Base-by-base conservation (phyloP, 441 rosid genomes). In the Gossypium schwendimanii region DNA sequence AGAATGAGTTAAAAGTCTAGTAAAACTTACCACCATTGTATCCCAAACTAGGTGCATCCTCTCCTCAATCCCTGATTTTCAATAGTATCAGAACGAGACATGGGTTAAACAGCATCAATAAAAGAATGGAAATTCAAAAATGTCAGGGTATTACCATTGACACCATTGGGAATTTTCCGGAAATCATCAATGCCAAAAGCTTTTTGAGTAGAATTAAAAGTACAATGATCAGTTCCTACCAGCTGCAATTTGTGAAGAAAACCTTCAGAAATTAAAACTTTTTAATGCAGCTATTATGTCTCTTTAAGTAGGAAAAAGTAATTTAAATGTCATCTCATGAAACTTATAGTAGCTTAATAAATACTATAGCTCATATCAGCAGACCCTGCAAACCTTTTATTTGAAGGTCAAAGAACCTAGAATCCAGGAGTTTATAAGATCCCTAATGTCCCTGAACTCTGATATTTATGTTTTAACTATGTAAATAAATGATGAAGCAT, bases 1-100 rank as follows among this genome's bases (percentile, higher is more conserved):
- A 47, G 41, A 61, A 76, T 10, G 26, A 67, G 71, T 57, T 28
- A 69, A 54, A 41, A 33, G 53, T 14, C 11, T 20, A 63, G 2
- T 49, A 63, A 70, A 70, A 68, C 99, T 81, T 86, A 95, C 96
- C 98, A 93, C 99, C 97, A 95, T 86, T 0, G 90, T 86, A 79
- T 93, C 94, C 98, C 98, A 95, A 76, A 90, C 80, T 75, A 95
- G 85, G 81, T 95, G 99, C 98, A 95, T 95, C 81, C 98, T 90
- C 84, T 95, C 98, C 81, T 95, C 99, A 61, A 95, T 83, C 74
- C 97, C 98, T 91, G 73, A 21, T 77, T 75, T 69, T 52, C 70
- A 72, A 8, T 47, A 47, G 67, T 1, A 81, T 60, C 28, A 65
- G 12, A 55, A 67, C 50, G 28, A 75, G 3, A 73, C 65, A 75